Evolutionary conservation across 768 basidiomycete species (phyloP), one percentile per base, ranked within the genome.

Genomic region (Serpula lacrymans): DNA sequence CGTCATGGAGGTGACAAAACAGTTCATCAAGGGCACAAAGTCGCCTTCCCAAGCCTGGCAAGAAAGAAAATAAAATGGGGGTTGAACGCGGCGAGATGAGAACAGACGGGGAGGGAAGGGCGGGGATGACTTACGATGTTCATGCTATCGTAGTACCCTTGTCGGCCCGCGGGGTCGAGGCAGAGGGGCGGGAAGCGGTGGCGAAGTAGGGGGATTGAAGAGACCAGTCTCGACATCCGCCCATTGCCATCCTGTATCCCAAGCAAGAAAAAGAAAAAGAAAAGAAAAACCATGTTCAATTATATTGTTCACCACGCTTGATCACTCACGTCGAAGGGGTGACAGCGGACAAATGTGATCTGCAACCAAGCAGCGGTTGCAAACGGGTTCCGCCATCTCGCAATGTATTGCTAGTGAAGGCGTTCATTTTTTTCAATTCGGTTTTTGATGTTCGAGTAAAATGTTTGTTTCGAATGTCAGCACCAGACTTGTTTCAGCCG

Each of bases 381-480:
- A 34, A 64, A 65, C 8, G 62, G 62, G 39, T 65, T 64, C 13
- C 63, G 53, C 64, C 62, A 65, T 27, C 57, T 53, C 3, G 59
- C 60, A 32, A 64, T 59, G 40, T 63, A 65, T 64, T 65, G 63
- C 62, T 65, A 12, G n/a, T n/a, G n/a, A n/a, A n/a, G n/a, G n/a
- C n/a, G 12, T 16, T 20, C n/a, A n/a, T n/a, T n/a, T n/a, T n/a
- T n/a, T n/a, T n/a, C n/a, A n/a, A n/a, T n/a, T n/a, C n/a, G n/a
- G n/a, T n/a, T n/a, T n/a, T n/a, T n/a, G n/a, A n/a, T n/a, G n/a
- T n/a, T n/a, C n/a, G n/a, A n/a, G n/a, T n/a, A n/a, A n/a, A n/a
- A n/a, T n/a, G n/a, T n/a, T n/a, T 20, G 9, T 26, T 18, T 13
- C 39, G 37, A 11, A 26, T 17, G 27, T 28, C 18, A 31, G 10